Evolutionary conservation across 140 eudicot genomes (phyloP).

Genomic region (Senecio squalidus): DNA sequence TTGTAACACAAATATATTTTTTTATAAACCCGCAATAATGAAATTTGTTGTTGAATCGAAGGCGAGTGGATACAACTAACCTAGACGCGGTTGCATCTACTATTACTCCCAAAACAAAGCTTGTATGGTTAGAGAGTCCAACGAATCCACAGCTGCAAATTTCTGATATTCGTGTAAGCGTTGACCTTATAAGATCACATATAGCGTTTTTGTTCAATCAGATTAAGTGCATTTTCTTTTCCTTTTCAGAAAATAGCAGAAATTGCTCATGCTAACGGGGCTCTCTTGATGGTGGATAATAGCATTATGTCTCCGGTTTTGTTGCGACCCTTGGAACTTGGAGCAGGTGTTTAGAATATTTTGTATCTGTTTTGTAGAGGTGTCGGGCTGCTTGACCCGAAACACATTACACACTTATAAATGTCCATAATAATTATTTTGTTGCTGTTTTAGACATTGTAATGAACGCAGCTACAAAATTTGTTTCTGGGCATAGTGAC

Average conservation of each 20-base stretch:
- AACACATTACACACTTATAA: too few species aligned
- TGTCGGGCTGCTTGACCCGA: not conserved
- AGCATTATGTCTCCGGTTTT: slow-evolving; percentile 83
- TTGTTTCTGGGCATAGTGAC: slow-evolving; percentile 76
- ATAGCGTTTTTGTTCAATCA: not conserved
- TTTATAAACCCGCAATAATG: not conserved
- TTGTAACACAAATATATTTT: not conserved
- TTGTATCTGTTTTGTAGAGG: not conserved
- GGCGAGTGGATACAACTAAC: slow-evolving; percentile 66
- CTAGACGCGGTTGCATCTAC: slow-evolving; percentile 65
- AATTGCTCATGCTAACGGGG: slow-evolving; percentile 76
- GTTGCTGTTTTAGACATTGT: slow-evolving; percentile 57
- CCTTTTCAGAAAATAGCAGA: slow-evolving; percentile 56
- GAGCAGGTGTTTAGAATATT: slow-evolving; percentile 51
- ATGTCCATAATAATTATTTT: not conserved
- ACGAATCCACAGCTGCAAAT: slow-evolving; percentile 78
- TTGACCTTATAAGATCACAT: not conserved
- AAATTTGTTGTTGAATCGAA: slow-evolving; percentile 22
- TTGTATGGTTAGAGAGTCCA: slow-evolving; percentile 86
- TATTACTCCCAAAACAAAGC: slow-evolving; percentile 60
- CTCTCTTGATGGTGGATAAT: slow-evolving; percentile 76
- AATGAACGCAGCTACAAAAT: slow-evolving; percentile 80
- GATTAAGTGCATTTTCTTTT: not conserved
- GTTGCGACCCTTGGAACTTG: slow-evolving; percentile 76
- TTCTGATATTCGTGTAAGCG: slow-evolving; percentile 68